Conservation (phyloP, 2,329 filamentous ascomycete genomes). For the Fusarium abutilonis region DNA sequence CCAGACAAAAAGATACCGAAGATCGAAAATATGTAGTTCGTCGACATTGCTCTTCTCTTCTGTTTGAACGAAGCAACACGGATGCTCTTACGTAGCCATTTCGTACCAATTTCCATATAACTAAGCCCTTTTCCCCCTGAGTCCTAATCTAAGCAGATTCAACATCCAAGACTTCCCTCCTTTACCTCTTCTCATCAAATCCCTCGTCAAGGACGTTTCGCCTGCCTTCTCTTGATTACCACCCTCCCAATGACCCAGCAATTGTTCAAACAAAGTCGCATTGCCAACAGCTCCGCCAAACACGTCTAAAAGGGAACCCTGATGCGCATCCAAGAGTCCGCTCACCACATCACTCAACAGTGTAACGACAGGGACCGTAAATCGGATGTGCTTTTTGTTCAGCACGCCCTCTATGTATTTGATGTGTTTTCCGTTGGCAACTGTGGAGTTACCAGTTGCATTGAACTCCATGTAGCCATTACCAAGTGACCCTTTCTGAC, state of each 20-base stretch:
- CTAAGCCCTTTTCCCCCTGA: too few species aligned
- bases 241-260: constrained; percentile 50
- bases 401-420: constrained; percentile 57
- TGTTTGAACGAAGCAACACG: too few species aligned
- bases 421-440: constrained; percentile 56
- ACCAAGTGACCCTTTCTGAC: constrained; percentile 50
- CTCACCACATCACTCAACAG: constrained; percentile 52
- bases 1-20: too few species aligned
- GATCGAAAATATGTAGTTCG: too few species aligned
- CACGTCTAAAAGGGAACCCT: constrained; percentile 47
- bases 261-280: constrained; percentile 51
- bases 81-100: too few species aligned
- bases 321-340: constrained; percentile 48
- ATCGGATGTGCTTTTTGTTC: constrained; percentile 51
- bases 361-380: constrained; percentile 52
- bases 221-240: background rate
- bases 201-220: too few species aligned
- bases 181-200: too few species aligned
- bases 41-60: too few species aligned
- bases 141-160: too few species aligned
- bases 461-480: constrained; percentile 55
- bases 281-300: constrained; percentile 54
- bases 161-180: too few species aligned
- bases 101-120: too few species aligned
- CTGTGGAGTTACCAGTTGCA: constrained; percentile 54